A percentile compares a stretch with the other conserved stretches of the same genome.
These are phyloP conservation scores for Arxiozyma heterogenica DNA, from an alignment of 1,139 yeast species.

Conservation along the genomic window DNA sequence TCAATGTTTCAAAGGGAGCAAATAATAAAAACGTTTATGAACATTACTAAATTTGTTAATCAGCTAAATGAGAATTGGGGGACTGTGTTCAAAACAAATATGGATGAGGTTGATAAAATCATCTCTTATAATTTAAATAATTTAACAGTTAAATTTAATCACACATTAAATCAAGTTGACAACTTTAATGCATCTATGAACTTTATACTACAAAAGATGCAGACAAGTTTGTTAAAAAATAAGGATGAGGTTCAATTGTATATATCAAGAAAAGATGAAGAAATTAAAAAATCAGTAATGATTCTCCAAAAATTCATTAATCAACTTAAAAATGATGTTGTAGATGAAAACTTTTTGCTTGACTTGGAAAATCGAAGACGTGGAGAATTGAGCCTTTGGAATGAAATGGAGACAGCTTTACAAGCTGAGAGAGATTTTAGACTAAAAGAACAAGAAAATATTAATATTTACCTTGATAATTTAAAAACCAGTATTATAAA, in stretches of 20 bases:
- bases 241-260: background rate
- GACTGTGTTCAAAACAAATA: constrained; percentile 4
- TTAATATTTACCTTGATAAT: background rate
- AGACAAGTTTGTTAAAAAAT: background rate
- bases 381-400: background rate
- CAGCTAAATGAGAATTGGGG: constrained; percentile 18
- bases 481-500: background rate
- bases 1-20: constrained; percentile 47
- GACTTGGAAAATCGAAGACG: background rate
- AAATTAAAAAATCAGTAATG: background rate
- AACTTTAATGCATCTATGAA: background rate
- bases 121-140: constrained; percentile 3
- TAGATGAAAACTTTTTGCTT: background rate
- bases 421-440: background rate
- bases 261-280: background rate
- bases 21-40: constrained; percentile 38
- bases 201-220: background rate
- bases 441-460: background rate
- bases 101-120: constrained; percentile 5
- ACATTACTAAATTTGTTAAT: constrained; percentile 35
- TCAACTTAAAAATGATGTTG: background rate
- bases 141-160: background rate
- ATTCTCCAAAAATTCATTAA: constrained; percentile 1
- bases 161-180: background rate
- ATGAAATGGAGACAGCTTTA: background rate